Evolutionary conservation across 139 green algal species (phyloP).

Genomic region (Edaphochlamys debaryana): DNA sequence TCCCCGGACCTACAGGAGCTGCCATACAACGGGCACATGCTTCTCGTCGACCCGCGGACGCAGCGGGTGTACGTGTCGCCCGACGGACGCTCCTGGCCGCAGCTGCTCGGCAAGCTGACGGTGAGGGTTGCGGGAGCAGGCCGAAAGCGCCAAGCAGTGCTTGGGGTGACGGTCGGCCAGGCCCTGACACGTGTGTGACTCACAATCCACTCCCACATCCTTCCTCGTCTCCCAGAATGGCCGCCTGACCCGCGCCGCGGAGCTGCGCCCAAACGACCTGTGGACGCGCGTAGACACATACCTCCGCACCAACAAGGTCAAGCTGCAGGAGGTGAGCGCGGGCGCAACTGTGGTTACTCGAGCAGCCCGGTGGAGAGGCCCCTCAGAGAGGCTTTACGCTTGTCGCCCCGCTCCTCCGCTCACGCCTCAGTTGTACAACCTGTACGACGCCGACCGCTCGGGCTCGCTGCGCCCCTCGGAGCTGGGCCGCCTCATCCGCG

Average conservation of each 20-base stretch:
- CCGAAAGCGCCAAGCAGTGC: too few species aligned
- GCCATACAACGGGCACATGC: constrained; percentile 20
- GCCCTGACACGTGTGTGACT: too few species aligned
- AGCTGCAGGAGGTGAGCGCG: constrained; percentile 19
- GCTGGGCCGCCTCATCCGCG: constrained; percentile 35
- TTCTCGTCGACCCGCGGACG: constrained; percentile 32
- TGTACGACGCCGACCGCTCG: constrained; percentile 25
- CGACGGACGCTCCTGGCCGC: constrained; percentile 36
- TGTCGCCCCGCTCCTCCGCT: not conserved
- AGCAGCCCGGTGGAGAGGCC: not conserved
- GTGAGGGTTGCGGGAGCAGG: too few species aligned
- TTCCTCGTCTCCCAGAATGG: constrained; percentile 14
- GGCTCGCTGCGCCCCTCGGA: constrained; percentile 50
- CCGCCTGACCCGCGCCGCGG: constrained; percentile 4
- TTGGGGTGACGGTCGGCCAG: too few species aligned
- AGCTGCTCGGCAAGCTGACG: constrained; percentile 38
- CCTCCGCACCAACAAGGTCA: constrained; percentile 31
- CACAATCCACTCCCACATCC: too few species aligned
- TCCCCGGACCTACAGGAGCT: too few species aligned
- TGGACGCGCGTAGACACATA: constrained; percentile 36
- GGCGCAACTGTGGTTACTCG: not conserved
- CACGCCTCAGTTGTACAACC: constrained; percentile 6
- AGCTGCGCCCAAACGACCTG: constrained; percentile 42
- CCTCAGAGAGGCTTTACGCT: too few species aligned
- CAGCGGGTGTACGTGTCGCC: constrained; percentile 34